Evolutionary conservation across 2,329 filamentous ascomycete genomes (phyloP).

Genomic region (Rhynchosporium secalis): DNA sequence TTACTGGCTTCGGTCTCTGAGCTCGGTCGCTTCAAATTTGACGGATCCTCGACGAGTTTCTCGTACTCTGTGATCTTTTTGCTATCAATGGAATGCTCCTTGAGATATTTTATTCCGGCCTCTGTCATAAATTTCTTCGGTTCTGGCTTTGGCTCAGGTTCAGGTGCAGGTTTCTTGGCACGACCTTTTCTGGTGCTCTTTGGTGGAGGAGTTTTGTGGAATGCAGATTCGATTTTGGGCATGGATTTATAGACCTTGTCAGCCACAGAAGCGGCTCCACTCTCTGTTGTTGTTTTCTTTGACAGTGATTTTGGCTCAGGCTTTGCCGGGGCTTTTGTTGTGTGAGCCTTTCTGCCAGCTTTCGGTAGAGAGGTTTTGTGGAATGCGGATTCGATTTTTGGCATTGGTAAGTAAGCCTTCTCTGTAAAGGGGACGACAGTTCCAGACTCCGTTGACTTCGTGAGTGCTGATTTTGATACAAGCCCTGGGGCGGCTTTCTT

Average conservation of each 20-base stretch:
- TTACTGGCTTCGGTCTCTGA: neutral
- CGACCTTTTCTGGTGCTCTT: neutral
- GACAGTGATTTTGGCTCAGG: too few relatives aligned
- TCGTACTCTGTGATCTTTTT: neutral
- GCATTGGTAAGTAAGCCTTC: too few relatives aligned
- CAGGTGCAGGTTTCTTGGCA: neutral
- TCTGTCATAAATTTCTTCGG: slow-evolving; percentile 6
- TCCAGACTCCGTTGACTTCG: too few relatives aligned
- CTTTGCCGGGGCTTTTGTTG: too few relatives aligned
- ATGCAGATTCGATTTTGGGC: neutral
- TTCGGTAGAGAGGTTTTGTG: too few relatives aligned
- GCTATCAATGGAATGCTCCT: neutral
- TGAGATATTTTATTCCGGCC: neutral
- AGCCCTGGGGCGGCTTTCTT: too few relatives aligned
- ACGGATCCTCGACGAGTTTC: neutral
- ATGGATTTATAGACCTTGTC: neutral
- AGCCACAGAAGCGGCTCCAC: neutral
- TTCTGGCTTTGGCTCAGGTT: neutral
- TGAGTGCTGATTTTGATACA: too few relatives aligned
- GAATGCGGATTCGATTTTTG: too few relatives aligned
- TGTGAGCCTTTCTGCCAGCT: too few relatives aligned
- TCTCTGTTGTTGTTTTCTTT: too few relatives aligned
- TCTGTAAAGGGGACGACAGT: too few relatives aligned
- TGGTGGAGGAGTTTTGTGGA: neutral
- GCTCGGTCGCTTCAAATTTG: neutral